Evolutionary conservation across 108 stramenopile species (phyloP).

Genomic region (Bacterosira constricta): DNA sequence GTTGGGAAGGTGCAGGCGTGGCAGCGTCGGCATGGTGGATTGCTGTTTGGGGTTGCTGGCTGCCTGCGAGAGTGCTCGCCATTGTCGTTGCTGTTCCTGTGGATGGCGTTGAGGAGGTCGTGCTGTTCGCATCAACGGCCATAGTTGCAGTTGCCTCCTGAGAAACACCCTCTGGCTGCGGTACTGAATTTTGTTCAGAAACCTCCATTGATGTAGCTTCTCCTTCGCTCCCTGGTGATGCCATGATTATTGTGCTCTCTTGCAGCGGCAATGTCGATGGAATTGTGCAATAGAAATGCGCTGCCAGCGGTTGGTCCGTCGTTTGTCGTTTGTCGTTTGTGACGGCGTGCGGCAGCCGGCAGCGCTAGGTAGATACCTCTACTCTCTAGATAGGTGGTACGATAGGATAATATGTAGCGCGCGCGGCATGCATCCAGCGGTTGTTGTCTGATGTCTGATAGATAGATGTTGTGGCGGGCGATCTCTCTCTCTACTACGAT

Average conservation of each 20-base stretch:
- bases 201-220: slow-evolving; percentile 30
- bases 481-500: too few relatives aligned
- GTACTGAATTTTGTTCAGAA: slow-evolving; percentile 12
- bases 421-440: too few relatives aligned
- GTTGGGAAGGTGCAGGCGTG: slow-evolving; percentile 27
- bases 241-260: neutral
- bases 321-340: too few relatives aligned
- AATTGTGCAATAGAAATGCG: neutral
- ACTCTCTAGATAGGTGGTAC: too few relatives aligned
- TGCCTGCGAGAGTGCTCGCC: neutral
- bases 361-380: too few relatives aligned
- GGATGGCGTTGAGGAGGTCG: neutral
- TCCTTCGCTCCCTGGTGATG: too few relatives aligned
- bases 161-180: neutral
- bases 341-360: too few relatives aligned
- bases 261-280: slow-evolving; percentile 9
- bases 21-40: slow-evolving; percentile 38
- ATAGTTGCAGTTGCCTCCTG: neutral
- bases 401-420: too few relatives aligned
- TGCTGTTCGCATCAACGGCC: slow-evolving; percentile 3
- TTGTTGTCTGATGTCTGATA: too few relatives aligned
- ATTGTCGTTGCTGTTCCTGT: slow-evolving; percentile 5
- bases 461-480: too few relatives aligned
- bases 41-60: neutral
- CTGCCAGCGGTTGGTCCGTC: too few relatives aligned